Percentiles rank a stretch among this genome's conserved stretches.
These are phyloP conservation scores for Asterophora lycoperdoides DNA, from an alignment of 768 basidiomycete species.

Conservation along the genomic window DNA sequence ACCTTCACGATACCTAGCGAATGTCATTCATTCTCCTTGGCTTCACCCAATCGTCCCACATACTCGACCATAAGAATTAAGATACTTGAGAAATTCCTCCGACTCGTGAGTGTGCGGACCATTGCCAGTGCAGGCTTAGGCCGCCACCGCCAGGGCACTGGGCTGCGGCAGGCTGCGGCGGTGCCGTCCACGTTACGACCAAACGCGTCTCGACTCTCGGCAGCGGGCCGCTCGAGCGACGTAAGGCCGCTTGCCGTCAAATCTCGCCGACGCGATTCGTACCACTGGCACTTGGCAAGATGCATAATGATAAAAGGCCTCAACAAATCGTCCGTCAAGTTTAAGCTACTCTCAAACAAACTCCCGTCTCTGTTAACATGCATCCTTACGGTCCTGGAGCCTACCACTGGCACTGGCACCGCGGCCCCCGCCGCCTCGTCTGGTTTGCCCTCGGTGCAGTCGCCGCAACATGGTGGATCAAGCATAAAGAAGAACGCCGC, in stretches of 20 bases:
- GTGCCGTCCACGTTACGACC: not conserved
- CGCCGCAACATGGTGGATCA: constrained; percentile 36
- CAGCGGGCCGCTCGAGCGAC: not conserved
- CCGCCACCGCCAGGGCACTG: no score
- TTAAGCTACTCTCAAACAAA: not conserved
- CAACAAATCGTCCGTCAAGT: no score
- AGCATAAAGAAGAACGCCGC: constrained; percentile 33
- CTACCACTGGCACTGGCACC: constrained; percentile 14
- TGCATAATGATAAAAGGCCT: no score
- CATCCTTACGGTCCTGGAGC: constrained; percentile 9
- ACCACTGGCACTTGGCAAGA: not conserved
- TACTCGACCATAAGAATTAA: no score
- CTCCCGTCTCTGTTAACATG: constrained; percentile 1
- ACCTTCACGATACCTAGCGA: no score
- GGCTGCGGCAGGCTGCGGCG: no score
- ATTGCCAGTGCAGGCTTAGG: no score
- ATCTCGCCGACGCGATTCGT: constrained; percentile 13
- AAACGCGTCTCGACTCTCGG: constrained; percentile 10
- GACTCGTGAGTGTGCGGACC: no score
- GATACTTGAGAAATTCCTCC: no score
- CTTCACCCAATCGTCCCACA: not conserved
- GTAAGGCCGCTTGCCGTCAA: not conserved
- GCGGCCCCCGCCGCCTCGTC: constrained; percentile 53
- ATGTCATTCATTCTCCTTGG: no score
- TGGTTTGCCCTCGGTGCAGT: constrained; percentile 67